Evolutionary conservation across 768 basidiomycete species (phyloP).

Genomic region (Lentinus tigrinus): DNA sequence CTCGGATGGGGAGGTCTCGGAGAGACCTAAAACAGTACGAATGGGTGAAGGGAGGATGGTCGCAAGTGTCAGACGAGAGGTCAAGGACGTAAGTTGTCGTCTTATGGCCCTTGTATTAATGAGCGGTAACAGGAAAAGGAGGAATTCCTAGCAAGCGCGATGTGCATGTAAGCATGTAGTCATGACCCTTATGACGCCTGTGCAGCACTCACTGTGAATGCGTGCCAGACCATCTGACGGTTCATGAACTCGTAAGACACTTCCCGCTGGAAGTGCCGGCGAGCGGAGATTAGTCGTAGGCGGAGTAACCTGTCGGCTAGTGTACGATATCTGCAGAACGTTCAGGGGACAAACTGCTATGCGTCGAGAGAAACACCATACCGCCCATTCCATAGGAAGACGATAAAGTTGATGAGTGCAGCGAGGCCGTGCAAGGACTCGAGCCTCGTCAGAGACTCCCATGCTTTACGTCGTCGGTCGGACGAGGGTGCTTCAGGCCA

Average conservation of each 20-base stretch:
- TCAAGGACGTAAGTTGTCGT: slow-evolving; percentile 46
- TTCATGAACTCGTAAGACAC: slow-evolving; percentile 99
- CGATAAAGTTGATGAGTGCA: slow-evolving; percentile 72
- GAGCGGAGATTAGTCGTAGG: slow-evolving; percentile 73
- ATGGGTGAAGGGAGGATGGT: slow-evolving; percentile 34
- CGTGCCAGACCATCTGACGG: slow-evolving; percentile 99
- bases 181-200: too few relatives aligned
- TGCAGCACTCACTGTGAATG: slow-evolving; percentile 82
- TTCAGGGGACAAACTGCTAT: too few relatives aligned
- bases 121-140: slow-evolving; percentile 88
- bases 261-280: slow-evolving; percentile 67
- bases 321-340: slow-evolving; percentile 75
- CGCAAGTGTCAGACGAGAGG: slow-evolving; percentile 25
- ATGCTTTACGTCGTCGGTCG: slow-evolving; percentile 69
- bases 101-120: slow-evolving; percentile 68
- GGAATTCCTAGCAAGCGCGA: slow-evolving; percentile 70
- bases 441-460: slow-evolving; percentile 62
- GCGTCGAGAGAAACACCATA: too few relatives aligned
- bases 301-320: slow-evolving; percentile 74
- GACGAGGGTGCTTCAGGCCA: slow-evolving; percentile 91
- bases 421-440: slow-evolving; percentile 68
- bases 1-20: not conserved
- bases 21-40: slow-evolving; percentile 23
- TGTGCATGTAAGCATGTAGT: not conserved
- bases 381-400: slow-evolving; percentile 87